phyloP scores from a whole-genome alignment of 129 eudicot genomes.

The Arctium minus region DNA sequence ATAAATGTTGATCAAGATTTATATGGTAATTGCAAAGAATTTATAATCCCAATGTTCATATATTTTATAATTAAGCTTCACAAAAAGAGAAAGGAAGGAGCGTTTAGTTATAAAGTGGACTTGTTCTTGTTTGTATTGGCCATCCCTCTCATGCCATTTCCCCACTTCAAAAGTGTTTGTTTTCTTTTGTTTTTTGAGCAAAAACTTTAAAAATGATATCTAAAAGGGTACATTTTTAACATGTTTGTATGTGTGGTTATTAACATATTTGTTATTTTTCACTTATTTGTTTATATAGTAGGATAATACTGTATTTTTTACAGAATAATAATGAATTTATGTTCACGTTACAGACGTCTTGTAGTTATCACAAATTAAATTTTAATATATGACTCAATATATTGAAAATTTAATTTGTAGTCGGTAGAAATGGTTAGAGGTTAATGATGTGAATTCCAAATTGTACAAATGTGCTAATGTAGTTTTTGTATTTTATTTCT shows the following conservation, averaged over 20 bases:
- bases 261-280: not conserved
- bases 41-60: conserved; percentile 22
- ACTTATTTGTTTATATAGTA: not conserved
- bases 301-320: not conserved
- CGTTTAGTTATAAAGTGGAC: conserved; percentile 35
- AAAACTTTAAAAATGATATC: not conserved
- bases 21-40: not conserved
- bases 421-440: not conserved
- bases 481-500: no score
- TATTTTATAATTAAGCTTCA: conserved; percentile 12
- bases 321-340: not conserved
- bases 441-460: not conserved
- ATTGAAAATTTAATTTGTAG: no score
- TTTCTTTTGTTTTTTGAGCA: not conserved
- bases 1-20: not conserved
- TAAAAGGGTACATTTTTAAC: no score
- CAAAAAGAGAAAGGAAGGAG: conserved; percentile 33
- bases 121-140: conserved; percentile 26
- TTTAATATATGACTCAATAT: not conserved
- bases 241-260: not conserved
- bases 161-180: conserved; percentile 33
- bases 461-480: no score
- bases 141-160: conserved; percentile 35
- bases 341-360: not conserved
- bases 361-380: not conserved